Percentiles rank a stretch among this genome's conserved stretches.
Evolutionary conservation across 2,329 filamentous ascomycete species (phyloP).

Genomic region (Fusarium nanum): DNA sequence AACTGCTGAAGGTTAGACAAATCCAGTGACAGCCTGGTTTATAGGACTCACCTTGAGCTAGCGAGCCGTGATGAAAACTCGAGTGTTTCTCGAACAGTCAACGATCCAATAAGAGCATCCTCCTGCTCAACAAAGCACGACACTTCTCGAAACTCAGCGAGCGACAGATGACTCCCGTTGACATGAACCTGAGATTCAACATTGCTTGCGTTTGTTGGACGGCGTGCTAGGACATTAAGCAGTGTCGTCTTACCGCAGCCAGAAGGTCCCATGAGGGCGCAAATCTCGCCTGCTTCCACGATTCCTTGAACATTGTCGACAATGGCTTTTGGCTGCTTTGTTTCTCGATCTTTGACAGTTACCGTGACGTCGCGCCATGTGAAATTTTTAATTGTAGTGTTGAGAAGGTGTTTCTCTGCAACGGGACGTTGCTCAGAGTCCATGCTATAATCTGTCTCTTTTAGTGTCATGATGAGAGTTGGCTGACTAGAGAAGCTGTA

Average conservation of each 20-base stretch:
- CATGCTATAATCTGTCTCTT: constrained; percentile 25
- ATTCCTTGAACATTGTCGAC: constrained; percentile 72
- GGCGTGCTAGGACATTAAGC: constrained; percentile 79
- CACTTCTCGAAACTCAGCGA: constrained; percentile 70
- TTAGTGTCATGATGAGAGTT: constrained; percentile 9
- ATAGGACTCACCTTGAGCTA: constrained; percentile 60
- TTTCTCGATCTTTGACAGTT: constrained; percentile 76
- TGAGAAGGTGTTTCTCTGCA: constrained; percentile 66
- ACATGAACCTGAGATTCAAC: constrained; percentile 59
- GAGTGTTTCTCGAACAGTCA: constrained; percentile 84
- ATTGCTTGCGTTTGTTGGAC: constrained; percentile 57
- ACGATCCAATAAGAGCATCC: constrained; percentile 82
- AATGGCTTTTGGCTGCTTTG: constrained; percentile 71
- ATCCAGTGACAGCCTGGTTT: neutral
- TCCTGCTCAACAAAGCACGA: constrained; percentile 89
- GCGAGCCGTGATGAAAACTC: constrained; percentile 79
- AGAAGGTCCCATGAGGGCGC: constrained; percentile 84
- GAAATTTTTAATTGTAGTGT: constrained; percentile 72
- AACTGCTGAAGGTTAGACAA: constrained; percentile 38
- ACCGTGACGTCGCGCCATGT: constrained; percentile 76
- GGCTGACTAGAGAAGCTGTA: neutral
- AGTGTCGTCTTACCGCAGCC: constrained; percentile 85
- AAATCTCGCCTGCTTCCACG: constrained; percentile 76
- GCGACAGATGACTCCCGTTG: constrained; percentile 69
- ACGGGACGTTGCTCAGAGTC: constrained; percentile 44